Evolutionary conservation across 805 yeast species (phyloP), one percentile per base, ranked within the genome.

Genomic region (Blastobotrys parvus): DNA sequence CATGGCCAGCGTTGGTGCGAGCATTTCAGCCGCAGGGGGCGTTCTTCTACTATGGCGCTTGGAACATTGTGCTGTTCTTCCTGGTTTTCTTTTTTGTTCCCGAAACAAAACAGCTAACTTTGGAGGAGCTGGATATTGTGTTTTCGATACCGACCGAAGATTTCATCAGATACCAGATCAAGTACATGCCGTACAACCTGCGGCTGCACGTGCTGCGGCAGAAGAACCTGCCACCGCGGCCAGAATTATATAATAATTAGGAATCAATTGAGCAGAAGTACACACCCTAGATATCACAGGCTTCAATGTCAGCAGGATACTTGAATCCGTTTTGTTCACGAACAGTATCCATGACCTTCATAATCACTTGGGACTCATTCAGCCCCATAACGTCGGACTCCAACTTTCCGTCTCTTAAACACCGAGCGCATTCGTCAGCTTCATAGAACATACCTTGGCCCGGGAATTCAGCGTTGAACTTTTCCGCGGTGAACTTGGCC

Each of bases 31-130:
- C 87, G 2, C 85, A 80, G 51, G 95, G 95, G 61, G 94, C 94
- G 2, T 86, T 83, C 58, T 88, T 92, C 11, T 86, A 79, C 74
- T 86, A 84, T 57, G 94, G 92, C 1, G 94, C 81, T 11, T 82
- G 90, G 89, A 85, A 85, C 60, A 53, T 85, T 54, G 84, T 82
- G 4, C 71, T 84, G 43, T 78, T 82, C 72, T 68, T 80, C 59
- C 65, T 82, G 46, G 74, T 75, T 15, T 68, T 70, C 46, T 58
- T 63, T 27, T 65, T 62, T 61, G 57, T 67, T 21, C 83, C 88
- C 2, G 90, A 82, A 57, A 82, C 90, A 2, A 77, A 75, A 63
- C 77, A 76, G 33, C 71, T 77, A 47, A 78, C 89, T 0, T 71
- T 82, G 54, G 92, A 83, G 62, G 87, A 82, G 61, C 70, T 82